Conservation (phyloP, 2,329 filamentous ascomycete species). For the Trichoderma endophyticum region DNA sequence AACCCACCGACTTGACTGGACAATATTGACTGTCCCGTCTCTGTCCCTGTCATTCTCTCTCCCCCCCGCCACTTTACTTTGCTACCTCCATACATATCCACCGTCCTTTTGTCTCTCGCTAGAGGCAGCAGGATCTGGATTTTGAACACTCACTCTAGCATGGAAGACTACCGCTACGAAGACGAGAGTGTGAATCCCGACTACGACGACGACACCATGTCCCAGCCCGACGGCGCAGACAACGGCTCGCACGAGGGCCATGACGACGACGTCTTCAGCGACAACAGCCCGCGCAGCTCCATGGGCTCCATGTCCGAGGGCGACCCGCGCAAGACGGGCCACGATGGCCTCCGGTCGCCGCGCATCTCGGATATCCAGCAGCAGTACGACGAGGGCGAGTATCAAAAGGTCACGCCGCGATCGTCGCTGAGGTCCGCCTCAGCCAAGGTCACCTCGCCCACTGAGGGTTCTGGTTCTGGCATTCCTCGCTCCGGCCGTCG, state of each 20-base stretch:
- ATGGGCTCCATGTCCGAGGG: conserved; percentile 48
- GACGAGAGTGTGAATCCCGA: not conserved
- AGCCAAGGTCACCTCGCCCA: not conserved
- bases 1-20: not conserved
- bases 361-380: conserved; percentile 52
- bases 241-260: conserved; percentile 51
- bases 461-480: conserved; percentile 46
- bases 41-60: conserved; percentile 15
- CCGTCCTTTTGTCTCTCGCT: not conserved
- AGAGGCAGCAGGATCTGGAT: conserved; percentile 33
- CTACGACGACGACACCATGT: conserved; percentile 9
- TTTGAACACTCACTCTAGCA: conserved; percentile 44
- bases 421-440: conserved; percentile 44
- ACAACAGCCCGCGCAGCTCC: conserved; percentile 55
- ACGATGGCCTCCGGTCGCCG: conserved; percentile 34
- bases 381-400: conserved; percentile 44
- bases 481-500: conserved; percentile 57
- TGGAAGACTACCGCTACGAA: conserved; percentile 18
- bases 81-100: not conserved
- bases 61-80: conserved; percentile 3
- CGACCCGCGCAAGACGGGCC: conserved; percentile 32
- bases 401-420: conserved; percentile 51
- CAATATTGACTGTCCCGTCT: not conserved
- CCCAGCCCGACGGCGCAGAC: conserved; percentile 31
- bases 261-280: conserved; percentile 59